phyloP scores from a whole-genome alignment of 164 flowering plant genomes.

The Chimonanthus salicifolius region DNA sequence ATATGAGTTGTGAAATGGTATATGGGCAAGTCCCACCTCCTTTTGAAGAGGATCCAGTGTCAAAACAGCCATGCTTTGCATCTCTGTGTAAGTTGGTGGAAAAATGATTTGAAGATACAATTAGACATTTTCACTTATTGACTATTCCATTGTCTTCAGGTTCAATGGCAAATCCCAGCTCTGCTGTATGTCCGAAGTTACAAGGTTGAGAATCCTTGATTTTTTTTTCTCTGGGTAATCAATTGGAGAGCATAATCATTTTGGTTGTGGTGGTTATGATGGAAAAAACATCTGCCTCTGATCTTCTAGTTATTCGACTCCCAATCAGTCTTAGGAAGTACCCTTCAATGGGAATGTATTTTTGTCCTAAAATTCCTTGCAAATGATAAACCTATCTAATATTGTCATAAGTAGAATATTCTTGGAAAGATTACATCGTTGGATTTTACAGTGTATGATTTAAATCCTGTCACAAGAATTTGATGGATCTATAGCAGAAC shows the following conservation, averaged over 20 bases:
- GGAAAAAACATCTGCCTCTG: too few species aligned
- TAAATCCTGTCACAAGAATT: too few species aligned
- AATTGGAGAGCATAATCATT: neutral
- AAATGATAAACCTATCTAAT: neutral
- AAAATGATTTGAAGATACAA: too few species aligned
- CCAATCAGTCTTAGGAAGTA: neutral
- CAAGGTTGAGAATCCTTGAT: conserved; percentile 34
- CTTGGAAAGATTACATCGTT: neutral
- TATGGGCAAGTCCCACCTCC: conserved; percentile 83
- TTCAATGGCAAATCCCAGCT: conserved; percentile 57
- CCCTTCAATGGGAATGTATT: neutral
- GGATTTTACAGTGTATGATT: too few species aligned
- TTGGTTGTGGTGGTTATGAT: neutral
- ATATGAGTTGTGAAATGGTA: conserved; percentile 97
- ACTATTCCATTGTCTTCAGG: conserved; percentile 35
- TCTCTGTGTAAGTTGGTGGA: conserved; percentile 49
- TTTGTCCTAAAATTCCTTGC: neutral
- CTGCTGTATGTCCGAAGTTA: conserved; percentile 59
- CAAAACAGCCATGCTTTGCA: conserved; percentile 64
- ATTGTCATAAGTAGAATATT: neutral
- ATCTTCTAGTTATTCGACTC: neutral
- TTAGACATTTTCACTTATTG: neutral
- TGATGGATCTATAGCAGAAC: too few species aligned
- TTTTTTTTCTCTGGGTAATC: neutral
- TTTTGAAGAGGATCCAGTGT: conserved; percentile 75